Evolutionary conservation across 1,139 yeast genomes (phyloP).

Genomic region (Entelexis paramagnoliae): DNA sequence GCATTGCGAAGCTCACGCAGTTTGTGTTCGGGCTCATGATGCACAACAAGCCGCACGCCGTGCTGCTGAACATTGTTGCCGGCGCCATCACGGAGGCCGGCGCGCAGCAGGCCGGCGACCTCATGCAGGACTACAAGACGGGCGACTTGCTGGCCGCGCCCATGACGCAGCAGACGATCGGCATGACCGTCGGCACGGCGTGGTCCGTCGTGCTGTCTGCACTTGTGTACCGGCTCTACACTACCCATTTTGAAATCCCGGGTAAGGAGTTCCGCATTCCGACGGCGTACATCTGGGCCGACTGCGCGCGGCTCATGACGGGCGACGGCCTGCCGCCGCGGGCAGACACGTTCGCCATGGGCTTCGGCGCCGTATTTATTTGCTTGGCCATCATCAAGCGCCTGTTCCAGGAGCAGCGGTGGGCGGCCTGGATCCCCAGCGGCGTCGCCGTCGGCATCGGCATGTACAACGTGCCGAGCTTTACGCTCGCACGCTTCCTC

Average conservation of each 20-base stretch:
- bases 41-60: constrained; percentile 61
- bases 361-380: constrained; percentile 61
- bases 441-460: constrained; percentile 98
- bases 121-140: constrained; percentile 93
- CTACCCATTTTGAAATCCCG: constrained; percentile 73
- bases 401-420: constrained; percentile 12
- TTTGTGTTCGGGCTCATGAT: constrained; percentile 82
- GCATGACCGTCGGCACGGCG: constrained; percentile 76
- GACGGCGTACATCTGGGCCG: constrained; percentile 94
- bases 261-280: constrained; percentile 74
- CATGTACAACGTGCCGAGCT: constrained; percentile 84
- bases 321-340: constrained; percentile 83
- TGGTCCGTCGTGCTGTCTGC: constrained; percentile 76
- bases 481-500: constrained; percentile 81
- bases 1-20: constrained; percentile 90
- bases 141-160: constrained; percentile 89
- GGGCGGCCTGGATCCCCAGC: constrained; percentile 52
- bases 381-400: constrained; percentile 46
- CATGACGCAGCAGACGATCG: constrained; percentile 81
- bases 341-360: constrained; percentile 54
- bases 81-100: constrained; percentile 99
- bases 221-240: constrained; percentile 72
- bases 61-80: constrained; percentile 76
- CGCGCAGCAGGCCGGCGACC: constrained; percentile 96
- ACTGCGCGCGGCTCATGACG: constrained; percentile 83